Conservation (phyloP, 768 basidiomycete species). For the Peribolospora kevripleyi region DNA sequence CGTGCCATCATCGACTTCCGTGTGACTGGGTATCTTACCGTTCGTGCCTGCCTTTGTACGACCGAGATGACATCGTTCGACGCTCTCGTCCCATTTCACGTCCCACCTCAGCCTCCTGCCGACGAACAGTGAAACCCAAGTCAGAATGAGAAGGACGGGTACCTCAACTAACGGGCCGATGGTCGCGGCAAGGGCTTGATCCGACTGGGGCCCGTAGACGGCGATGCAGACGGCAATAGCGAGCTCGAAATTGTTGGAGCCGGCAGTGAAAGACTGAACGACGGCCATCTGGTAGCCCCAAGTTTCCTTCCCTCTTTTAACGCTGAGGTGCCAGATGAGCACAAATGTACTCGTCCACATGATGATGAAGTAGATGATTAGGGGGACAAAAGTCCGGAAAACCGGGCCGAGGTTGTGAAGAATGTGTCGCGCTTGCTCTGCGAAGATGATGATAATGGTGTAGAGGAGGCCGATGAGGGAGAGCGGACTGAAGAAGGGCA, state of each 20-base stretch:
- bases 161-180: conserved; percentile 28
- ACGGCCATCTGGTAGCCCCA: conserved; percentile 45
- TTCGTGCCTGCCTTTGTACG: too few species aligned
- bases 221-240: conserved; percentile 63
- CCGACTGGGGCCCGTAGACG: conserved; percentile 48
- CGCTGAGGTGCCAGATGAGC: conserved; percentile 29
- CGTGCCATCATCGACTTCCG: too few species aligned
- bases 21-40: too few species aligned
- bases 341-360: conserved; percentile 47
- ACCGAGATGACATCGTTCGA: too few species aligned
- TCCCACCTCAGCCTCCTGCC: conserved; percentile 25
- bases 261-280: conserved; percentile 51
- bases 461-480: conserved; percentile 54
- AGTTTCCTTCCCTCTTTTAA: conserved; percentile 13
- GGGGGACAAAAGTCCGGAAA: conserved; percentile 54
- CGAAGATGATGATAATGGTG: conserved; percentile 54
- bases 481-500: conserved; percentile 43
- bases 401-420: conserved; percentile 48
- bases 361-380: conserved; percentile 36
- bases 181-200: conserved; percentile 58
- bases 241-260: conserved; percentile 30
- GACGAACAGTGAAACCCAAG: conserved; percentile 36
- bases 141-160: conserved; percentile 44
- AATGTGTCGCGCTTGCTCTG: conserved; percentile 35
- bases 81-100: background rate